phyloP scores from a whole-genome alignment of 2,329 filamentous ascomycete genomes.

The Neospermospora avenae region DNA sequence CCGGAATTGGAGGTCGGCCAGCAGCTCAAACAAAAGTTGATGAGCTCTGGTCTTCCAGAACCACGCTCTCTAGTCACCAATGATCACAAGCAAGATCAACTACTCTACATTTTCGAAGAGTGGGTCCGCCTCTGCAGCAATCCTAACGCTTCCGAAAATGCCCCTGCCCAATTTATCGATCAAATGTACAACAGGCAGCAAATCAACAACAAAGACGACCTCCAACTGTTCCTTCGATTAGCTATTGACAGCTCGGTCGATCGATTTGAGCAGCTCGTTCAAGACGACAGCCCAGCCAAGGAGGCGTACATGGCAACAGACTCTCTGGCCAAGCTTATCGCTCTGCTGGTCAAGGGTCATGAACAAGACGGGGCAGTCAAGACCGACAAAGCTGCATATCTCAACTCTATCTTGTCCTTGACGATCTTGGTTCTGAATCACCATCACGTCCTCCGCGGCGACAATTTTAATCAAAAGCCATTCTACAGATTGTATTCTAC shows the following conservation, averaged over 20 bases:
- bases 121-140: conserved; percentile 84
- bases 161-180: conserved; percentile 72
- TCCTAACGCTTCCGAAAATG: conserved; percentile 69
- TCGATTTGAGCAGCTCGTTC: conserved; percentile 69
- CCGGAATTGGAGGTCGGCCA: conserved; percentile 62
- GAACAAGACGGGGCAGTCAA: conserved; percentile 57
- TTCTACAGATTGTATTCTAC: conserved; percentile 89
- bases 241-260: conserved; percentile 78
- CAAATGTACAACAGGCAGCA: conserved; percentile 76
- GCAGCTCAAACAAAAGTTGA: conserved; percentile 66
- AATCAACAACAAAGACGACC: conserved; percentile 71
- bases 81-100: conserved; percentile 71
- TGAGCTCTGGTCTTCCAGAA: conserved; percentile 52
- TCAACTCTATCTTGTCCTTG: conserved; percentile 77
- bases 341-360: conserved; percentile 69
- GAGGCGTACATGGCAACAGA: conserved; percentile 66
- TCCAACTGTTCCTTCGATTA: conserved; percentile 74
- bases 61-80: conserved; percentile 49
- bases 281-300: conserved; percentile 54
- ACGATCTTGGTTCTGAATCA: conserved; percentile 78
- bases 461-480: conserved; percentile 80
- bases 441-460: conserved; percentile 76
- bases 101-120: conserved; percentile 94
- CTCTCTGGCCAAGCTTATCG: conserved; percentile 76
- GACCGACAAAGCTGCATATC: conserved; percentile 63